phyloP scores from a whole-genome alignment of 768 basidiomycete genomes.

The Clitopilus passeckerianus region DNA sequence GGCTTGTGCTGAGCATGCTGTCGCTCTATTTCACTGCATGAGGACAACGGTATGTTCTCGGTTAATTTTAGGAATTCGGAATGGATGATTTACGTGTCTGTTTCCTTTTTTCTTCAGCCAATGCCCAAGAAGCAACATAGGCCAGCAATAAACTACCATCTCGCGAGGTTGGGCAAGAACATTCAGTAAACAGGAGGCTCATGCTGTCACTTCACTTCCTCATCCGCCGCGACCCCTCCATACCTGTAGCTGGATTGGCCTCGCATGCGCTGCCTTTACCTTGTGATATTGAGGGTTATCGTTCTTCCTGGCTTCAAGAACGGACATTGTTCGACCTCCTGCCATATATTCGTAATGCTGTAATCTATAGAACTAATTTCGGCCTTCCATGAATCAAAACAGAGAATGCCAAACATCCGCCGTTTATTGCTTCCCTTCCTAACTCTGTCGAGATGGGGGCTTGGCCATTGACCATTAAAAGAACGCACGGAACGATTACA shows the following conservation, averaged over 20 bases:
- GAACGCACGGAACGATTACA: too few relatives aligned
- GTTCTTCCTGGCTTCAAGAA: too few relatives aligned
- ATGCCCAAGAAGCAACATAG: constrained; percentile 60
- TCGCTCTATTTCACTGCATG: constrained; percentile 77
- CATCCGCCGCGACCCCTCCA: too few relatives aligned
- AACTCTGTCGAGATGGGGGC: too few relatives aligned
- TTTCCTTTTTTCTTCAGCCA: constrained; percentile 38
- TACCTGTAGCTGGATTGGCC: too few relatives aligned
- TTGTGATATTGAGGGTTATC: background rate
- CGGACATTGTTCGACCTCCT: too few relatives aligned
- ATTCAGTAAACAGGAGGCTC: constrained; percentile 50
- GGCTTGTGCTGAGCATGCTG: constrained; percentile 54
- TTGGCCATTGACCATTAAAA: too few relatives aligned
- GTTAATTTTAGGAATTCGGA: background rate
- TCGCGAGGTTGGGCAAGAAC: constrained; percentile 72
- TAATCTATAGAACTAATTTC: background rate
- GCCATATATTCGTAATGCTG: background rate
- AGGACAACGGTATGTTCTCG: constrained; percentile 62
- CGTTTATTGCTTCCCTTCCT: too few relatives aligned
- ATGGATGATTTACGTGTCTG: background rate
- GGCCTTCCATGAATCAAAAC: background rate
- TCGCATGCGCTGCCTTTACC: background rate
- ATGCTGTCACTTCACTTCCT: too few relatives aligned
- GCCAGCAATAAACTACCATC: constrained; percentile 87
- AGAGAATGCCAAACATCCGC: too few relatives aligned